Evolutionary conservation across 2,329 filamentous ascomycete genomes (phyloP).

Genomic region (Aspergillus phoenicis): DNA sequence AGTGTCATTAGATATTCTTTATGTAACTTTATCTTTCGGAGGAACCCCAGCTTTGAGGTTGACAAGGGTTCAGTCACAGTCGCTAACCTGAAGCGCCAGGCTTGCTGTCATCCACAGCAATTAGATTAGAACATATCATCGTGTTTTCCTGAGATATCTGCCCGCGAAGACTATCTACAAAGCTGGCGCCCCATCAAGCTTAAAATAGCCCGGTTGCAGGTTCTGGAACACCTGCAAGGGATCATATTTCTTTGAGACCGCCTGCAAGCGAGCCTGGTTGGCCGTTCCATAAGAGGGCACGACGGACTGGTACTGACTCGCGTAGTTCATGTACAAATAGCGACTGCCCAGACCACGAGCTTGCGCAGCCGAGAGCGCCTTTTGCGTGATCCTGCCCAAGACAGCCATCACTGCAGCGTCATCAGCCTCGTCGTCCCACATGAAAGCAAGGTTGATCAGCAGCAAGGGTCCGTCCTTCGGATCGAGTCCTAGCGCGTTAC

Average conservation of each 20-base stretch:
- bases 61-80: too few relatives aligned
- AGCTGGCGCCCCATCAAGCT: slow-evolving; percentile 30
- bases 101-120: too few relatives aligned
- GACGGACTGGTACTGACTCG: slow-evolving; percentile 46
- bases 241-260: slow-evolving; percentile 44
- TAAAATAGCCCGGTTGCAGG: slow-evolving; percentile 49
- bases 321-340: slow-evolving; percentile 53
- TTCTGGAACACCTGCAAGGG: slow-evolving; percentile 44
- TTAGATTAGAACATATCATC: too few relatives aligned
- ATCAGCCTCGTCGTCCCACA: slow-evolving; percentile 36
- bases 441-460: slow-evolving; percentile 33
- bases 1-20: too few relatives aligned
- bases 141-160: too few relatives aligned
- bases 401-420: slow-evolving; percentile 32
- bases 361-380: slow-evolving; percentile 34
- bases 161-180: not conserved
- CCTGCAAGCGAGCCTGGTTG: slow-evolving; percentile 36
- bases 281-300: slow-evolving; percentile 46
- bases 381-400: slow-evolving; percentile 28
- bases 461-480: not conserved
- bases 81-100: too few relatives aligned
- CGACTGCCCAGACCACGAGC: slow-evolving; percentile 25
- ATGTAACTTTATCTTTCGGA: too few relatives aligned
- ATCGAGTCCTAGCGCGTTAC: slow-evolving; percentile 15
- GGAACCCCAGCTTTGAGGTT: too few relatives aligned